These are phyloP conservation scores for Galeopsis tetrahit DNA, from an alignment of 257 asterid genomes.

Conservation along the genomic window DNA sequence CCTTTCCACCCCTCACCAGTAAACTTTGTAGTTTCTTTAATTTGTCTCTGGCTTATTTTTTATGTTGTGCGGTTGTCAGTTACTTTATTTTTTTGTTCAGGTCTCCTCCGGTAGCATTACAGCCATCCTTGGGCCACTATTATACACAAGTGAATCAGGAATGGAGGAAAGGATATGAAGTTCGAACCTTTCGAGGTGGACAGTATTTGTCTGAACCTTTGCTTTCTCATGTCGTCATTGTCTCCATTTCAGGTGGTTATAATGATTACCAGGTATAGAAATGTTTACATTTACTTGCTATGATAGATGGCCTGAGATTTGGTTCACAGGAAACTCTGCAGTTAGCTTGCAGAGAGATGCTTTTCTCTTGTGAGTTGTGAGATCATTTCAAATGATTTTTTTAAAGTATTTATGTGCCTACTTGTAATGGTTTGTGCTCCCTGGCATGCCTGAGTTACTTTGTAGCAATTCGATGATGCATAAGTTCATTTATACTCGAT, in stretches of 20 bases:
- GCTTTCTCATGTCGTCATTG: slow-evolving; percentile 70
- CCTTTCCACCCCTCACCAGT: slow-evolving; percentile 98
- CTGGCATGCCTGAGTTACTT: slow-evolving; percentile 21
- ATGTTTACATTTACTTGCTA: slow-evolving; percentile 26
- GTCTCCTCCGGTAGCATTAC: slow-evolving; percentile 89
- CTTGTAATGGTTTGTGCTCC: slow-evolving; percentile 18
- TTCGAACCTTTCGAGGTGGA: slow-evolving; percentile 68
- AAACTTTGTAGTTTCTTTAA: slow-evolving; percentile 35
- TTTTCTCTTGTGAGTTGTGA: slow-evolving; percentile 17
- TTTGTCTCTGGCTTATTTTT: slow-evolving; percentile 28
- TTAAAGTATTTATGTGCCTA: not conserved
- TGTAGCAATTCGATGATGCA: not conserved
- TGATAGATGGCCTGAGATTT: slow-evolving; percentile 24
- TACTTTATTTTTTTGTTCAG: slow-evolving; percentile 48
- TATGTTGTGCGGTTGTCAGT: slow-evolving; percentile 31
- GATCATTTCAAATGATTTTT: slow-evolving; percentile 6
- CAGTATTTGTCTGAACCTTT: slow-evolving; percentile 57
- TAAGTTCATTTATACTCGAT: slow-evolving; percentile 18
- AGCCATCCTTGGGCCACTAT: slow-evolving; percentile 92
- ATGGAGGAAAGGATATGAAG: slow-evolving; percentile 88
- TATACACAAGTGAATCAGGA: slow-evolving; percentile 74
- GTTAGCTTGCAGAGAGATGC: slow-evolving; percentile 7
- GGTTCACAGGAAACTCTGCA: slow-evolving; percentile 20
- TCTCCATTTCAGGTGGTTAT: slow-evolving; percentile 96
- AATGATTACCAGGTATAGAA: slow-evolving; percentile 89